Evolutionary conservation across 2,329 filamentous ascomycete species (phyloP).

Genomic region (Davidsoniella neocaledoniae): DNA sequence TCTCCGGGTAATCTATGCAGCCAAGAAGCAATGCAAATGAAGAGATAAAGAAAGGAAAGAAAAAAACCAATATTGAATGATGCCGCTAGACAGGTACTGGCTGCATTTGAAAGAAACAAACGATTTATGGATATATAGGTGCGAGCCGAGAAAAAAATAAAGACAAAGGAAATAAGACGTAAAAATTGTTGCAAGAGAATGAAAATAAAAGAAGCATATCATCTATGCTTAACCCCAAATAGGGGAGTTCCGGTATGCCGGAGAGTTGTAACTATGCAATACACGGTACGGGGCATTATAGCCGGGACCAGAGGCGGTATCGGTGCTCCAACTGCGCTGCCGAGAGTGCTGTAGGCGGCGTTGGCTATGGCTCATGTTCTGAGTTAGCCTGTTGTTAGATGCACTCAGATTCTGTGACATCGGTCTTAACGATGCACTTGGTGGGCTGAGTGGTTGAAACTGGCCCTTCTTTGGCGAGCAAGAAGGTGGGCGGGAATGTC

Average conservation of each 20-base stretch:
- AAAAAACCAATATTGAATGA: too few species aligned
- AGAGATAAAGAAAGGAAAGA: neutral
- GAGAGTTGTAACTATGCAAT: slow-evolving; percentile 42
- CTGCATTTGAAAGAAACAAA: neutral
- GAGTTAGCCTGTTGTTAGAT: slow-evolving; percentile 11
- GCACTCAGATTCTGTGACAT: slow-evolving; percentile 12
- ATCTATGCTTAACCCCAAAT: slow-evolving; percentile 32
- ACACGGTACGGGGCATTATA: slow-evolving; percentile 29
- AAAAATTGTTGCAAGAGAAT: neutral
- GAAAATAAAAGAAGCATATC: neutral
- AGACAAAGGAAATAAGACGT: slow-evolving; percentile 3
- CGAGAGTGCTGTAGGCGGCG: slow-evolving; percentile 19
- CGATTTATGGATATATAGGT: slow-evolving; percentile 1
- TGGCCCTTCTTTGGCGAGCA: slow-evolving; percentile 11
- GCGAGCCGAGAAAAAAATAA: slow-evolving; percentile 3
- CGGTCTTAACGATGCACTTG: too few species aligned
- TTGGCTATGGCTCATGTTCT: neutral
- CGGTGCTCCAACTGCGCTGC: slow-evolving; percentile 22
- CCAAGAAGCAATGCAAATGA: neutral
- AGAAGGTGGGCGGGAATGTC: neutral
- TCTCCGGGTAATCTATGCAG: too few species aligned
- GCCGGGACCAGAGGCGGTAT: slow-evolving; percentile 13
- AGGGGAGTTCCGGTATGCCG: slow-evolving; percentile 35
- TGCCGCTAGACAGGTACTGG: neutral
- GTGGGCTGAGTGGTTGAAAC: slow-evolving; percentile 9